Evolutionary conservation across 2,329 filamentous ascomycete genomes (phyloP).

Genomic region (Didymella pinodella): DNA sequence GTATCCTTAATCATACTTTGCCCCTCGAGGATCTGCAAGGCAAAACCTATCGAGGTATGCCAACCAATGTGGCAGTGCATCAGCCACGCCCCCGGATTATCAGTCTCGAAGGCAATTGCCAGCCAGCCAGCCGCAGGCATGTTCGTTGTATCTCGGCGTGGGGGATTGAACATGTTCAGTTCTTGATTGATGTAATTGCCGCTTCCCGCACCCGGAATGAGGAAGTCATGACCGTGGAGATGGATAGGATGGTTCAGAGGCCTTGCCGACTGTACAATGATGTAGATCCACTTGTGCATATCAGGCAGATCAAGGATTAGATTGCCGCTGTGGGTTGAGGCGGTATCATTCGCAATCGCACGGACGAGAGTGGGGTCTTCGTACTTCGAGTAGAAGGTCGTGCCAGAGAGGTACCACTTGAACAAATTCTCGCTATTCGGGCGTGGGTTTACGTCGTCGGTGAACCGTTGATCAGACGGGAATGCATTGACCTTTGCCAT

Average conservation of each 20-base stretch:
- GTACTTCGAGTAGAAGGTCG: background rate
- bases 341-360: background rate
- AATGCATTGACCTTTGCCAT: background rate
- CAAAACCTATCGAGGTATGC: constrained; percentile 66
- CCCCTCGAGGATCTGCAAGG: constrained; percentile 61
- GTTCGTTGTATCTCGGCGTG: background rate
- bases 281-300: background rate
- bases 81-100: constrained; percentile 59
- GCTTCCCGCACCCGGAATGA: background rate
- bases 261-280: background rate
- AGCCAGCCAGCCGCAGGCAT: background rate
- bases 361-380: background rate
- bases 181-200: background rate
- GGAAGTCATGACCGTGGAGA: background rate
- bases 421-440: background rate
- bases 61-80: constrained; percentile 47
- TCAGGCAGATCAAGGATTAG: background rate
- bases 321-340: background rate
- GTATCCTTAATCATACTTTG: constrained; percentile 27
- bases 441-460: background rate
- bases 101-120: constrained; percentile 57
- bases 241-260: background rate
- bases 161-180: background rate
- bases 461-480: background rate
- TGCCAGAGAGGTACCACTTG: background rate